Conservation (phyloP, 768 basidiomycete species). For the Amanita polypyramis region DNA sequence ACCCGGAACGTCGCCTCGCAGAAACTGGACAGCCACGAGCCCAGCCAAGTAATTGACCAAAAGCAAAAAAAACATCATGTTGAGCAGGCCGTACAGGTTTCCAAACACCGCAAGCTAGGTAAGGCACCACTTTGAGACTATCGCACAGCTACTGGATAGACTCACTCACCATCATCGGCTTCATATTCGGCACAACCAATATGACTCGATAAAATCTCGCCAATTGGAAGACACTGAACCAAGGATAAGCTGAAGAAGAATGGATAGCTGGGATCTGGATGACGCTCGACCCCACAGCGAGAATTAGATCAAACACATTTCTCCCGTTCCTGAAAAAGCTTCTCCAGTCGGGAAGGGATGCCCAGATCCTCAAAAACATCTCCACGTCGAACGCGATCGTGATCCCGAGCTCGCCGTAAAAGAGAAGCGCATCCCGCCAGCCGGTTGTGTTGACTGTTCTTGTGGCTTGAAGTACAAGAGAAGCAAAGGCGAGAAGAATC, state of each 20-base stretch:
- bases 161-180: constrained; percentile 62
- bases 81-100: constrained; percentile 80
- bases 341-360: constrained; percentile 75
- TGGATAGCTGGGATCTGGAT: constrained; percentile 80
- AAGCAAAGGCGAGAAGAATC: constrained; percentile 64
- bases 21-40: constrained; percentile 70
- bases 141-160: not conserved
- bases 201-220: constrained; percentile 88
- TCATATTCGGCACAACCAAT: constrained; percentile 84
- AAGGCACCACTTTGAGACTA: not conserved
- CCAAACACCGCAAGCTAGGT: constrained; percentile 79
- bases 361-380: constrained; percentile 64
- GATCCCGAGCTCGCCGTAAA: constrained; percentile 62
- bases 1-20: constrained; percentile 68
- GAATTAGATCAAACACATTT: constrained; percentile 68
- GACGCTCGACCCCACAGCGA: constrained; percentile 66
- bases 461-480: constrained; percentile 65
- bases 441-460: constrained; percentile 39
- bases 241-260: constrained; percentile 57
- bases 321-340: constrained; percentile 51
- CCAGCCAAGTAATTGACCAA: constrained; percentile 82
- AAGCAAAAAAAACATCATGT: constrained; percentile 88
- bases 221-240: constrained; percentile 86
- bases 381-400: constrained; percentile 85
- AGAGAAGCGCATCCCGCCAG: constrained; percentile 38